Evolutionary conservation across 2,329 filamentous ascomycete species (phyloP).

Genomic region (Pseudogymnoascus sp.): DNA sequence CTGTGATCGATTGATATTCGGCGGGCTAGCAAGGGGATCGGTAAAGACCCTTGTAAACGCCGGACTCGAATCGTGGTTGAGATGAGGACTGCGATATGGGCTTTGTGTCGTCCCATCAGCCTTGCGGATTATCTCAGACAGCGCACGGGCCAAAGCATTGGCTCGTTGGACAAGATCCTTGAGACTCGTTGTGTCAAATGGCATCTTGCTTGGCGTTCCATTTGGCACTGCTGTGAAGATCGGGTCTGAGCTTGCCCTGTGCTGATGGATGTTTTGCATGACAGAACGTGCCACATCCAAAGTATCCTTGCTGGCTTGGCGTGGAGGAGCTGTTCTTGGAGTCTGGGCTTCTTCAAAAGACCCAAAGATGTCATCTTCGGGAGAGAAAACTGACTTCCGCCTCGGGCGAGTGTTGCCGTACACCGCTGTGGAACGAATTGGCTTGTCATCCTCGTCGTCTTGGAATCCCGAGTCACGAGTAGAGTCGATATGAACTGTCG

Average conservation of each 20-base stretch:
- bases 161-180: slow-evolving; percentile 56
- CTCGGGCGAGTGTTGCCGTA: slow-evolving; percentile 39
- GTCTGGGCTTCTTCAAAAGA: slow-evolving; percentile 15
- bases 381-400: slow-evolving; percentile 53
- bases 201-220: slow-evolving; percentile 41
- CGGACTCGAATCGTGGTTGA: slow-evolving; percentile 49
- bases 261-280: slow-evolving; percentile 54
- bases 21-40: slow-evolving; percentile 48
- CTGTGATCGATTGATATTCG: slow-evolving; percentile 42
- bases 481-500: slow-evolving; percentile 32
- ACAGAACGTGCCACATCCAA: slow-evolving; percentile 49
- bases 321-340: slow-evolving; percentile 6
- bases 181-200: slow-evolving; percentile 62
- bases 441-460: slow-evolving; percentile 35
- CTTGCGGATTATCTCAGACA: slow-evolving; percentile 51
- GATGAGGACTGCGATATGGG: slow-evolving; percentile 39
- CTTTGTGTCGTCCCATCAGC: slow-evolving; percentile 50
- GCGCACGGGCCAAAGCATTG: slow-evolving; percentile 46
- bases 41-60: slow-evolving; percentile 60
- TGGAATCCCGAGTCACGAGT: slow-evolving; percentile 37
- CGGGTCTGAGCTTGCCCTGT: slow-evolving; percentile 37
- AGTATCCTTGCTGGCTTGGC: slow-evolving; percentile 24
- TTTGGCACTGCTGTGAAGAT: slow-evolving; percentile 20
- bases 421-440: slow-evolving; percentile 39
- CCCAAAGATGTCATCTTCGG: slow-evolving; percentile 58